A percentile compares a stretch with the other conserved stretches of the same genome.
Conservation (phyloP, 2,329 filamentous ascomycete species). For the Ascochyta lentis region DNA sequence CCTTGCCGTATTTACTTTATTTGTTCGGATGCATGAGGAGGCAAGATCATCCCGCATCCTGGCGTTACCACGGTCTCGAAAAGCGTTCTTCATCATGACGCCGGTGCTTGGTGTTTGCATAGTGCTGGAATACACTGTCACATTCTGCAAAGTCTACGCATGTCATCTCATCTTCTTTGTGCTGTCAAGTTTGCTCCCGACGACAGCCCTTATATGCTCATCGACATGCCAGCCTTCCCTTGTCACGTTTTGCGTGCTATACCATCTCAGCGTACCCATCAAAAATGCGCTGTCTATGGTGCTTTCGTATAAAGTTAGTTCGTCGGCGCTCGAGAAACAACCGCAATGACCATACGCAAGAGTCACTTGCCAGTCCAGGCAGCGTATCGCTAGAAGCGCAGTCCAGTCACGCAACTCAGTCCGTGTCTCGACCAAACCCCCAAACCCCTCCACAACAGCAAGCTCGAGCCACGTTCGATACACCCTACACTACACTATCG, state of each 20-base stretch:
- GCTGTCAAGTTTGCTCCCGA: background rate
- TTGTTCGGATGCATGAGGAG: conserved; percentile 12
- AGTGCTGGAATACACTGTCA: conserved; percentile 19
- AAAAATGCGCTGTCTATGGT: background rate
- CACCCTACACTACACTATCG: background rate
- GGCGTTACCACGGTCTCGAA: conserved; percentile 15
- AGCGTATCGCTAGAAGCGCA: background rate
- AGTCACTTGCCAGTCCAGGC: background rate
- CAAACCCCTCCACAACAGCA: background rate
- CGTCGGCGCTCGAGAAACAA: background rate
- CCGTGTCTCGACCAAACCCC: background rate
- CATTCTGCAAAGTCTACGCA: conserved; percentile 4
- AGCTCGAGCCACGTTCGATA: background rate
- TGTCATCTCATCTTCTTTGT: background rate
- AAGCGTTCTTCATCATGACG: conserved; percentile 15
- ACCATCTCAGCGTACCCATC: no score
- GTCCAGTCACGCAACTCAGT: background rate
- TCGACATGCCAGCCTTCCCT: background rate
- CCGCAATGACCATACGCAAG: background rate
- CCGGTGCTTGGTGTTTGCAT: conserved; percentile 18
- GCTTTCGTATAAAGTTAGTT: background rate
- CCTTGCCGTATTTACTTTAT: conserved; percentile 2
- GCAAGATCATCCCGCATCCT: conserved; percentile 6
- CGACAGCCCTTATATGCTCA: background rate
- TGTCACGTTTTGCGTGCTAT: background rate